Evolutionary conservation across 2,329 filamentous ascomycete species (phyloP).

Genomic region (Thyridium curvatum): DNA sequence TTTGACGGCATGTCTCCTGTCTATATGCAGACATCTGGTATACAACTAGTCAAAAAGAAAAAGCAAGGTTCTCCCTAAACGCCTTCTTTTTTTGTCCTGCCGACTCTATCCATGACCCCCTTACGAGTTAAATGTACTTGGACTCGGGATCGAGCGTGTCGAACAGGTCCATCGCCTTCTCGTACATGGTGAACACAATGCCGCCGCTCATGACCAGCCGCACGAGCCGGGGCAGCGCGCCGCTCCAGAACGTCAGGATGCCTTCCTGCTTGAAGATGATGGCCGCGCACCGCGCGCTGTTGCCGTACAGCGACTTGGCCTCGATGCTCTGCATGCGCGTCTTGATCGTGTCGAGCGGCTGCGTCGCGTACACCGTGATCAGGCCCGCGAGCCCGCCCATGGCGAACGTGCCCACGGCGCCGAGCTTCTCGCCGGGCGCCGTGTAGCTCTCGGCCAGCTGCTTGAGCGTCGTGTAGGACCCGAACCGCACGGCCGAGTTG

Average conservation of each 20-base stretch:
- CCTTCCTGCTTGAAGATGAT: conserved; percentile 88
- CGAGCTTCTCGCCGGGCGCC: conserved; percentile 90
- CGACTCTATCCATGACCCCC: no score
- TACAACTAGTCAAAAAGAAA: not conserved
- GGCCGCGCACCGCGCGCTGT: conserved; percentile 75
- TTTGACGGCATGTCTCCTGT: no score
- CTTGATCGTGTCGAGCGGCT: conserved; percentile 87
- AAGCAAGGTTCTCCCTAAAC: not conserved
- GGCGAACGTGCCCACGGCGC: conserved; percentile 78
- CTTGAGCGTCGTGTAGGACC: conserved; percentile 82
- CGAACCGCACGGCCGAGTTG: conserved; percentile 88
- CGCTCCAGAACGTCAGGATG: conserved; percentile 86
- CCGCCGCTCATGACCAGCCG: conserved; percentile 86
- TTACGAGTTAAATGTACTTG: conserved; percentile 62
- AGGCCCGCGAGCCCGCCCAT: conserved; percentile 84
- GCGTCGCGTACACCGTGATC: conserved; percentile 78
- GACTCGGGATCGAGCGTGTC: conserved; percentile 74
- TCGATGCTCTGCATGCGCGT: conserved; percentile 97
- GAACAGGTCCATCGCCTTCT: conserved; percentile 91
- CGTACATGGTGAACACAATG: conserved; percentile 98
- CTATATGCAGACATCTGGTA: no score
- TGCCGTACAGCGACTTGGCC: conserved; percentile 73
- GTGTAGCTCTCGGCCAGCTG: conserved; percentile 90
- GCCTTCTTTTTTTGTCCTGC: not conserved
- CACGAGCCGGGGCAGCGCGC: conserved; percentile 78